These are phyloP conservation scores for Metschnikowia anglica DNA, from an alignment of 805 yeast genomes.

Conservation along the genomic window DNA sequence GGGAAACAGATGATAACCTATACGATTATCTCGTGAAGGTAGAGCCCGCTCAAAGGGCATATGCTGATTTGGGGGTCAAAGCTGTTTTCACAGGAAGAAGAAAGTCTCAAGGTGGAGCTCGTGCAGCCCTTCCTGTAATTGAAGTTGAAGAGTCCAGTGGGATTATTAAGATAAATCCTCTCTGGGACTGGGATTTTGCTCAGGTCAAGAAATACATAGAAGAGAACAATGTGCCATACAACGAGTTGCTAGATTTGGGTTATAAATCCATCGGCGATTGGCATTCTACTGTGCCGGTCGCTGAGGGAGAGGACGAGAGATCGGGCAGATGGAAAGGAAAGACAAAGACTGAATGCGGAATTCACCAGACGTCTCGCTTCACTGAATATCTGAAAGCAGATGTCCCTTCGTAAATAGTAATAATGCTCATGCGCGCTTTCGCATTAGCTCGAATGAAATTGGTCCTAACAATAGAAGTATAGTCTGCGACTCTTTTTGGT, in stretches of 20 bases:
- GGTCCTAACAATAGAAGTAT: background rate
- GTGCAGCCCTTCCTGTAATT: slow-evolving; percentile 67
- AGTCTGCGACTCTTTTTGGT: no score
- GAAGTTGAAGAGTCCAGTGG: slow-evolving; percentile 73
- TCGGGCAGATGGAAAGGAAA: slow-evolving; percentile 97
- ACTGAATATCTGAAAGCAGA: slow-evolving; percentile 50
- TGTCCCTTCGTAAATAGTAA: slow-evolving; percentile 9
- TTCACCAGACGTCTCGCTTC: slow-evolving; percentile 78
- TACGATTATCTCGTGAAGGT: slow-evolving; percentile 90
- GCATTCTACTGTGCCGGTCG: slow-evolving; percentile 89
- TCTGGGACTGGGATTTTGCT: slow-evolving; percentile 76
- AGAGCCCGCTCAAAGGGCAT: slow-evolving; percentile 88
- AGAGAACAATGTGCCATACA: slow-evolving; percentile 75
- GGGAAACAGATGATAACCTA: slow-evolving; percentile 78
- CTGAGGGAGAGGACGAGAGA: slow-evolving; percentile 91
- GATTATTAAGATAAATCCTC: slow-evolving; percentile 83
- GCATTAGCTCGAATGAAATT: background rate
- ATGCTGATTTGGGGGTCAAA: slow-evolving; percentile 63
- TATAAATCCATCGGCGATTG: slow-evolving; percentile 93
- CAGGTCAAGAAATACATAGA: slow-evolving; percentile 72
- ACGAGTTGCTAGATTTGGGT: slow-evolving; percentile 78
- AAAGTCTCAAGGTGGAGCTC: slow-evolving; percentile 83
- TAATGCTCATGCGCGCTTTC: background rate
- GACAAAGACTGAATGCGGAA: slow-evolving; percentile 92
- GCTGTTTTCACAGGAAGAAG: slow-evolving; percentile 94